These are phyloP conservation scores for Zygnema circumcarinatum DNA, from an alignment of 139 green algal genomes.

Conservation along the genomic window DNA sequence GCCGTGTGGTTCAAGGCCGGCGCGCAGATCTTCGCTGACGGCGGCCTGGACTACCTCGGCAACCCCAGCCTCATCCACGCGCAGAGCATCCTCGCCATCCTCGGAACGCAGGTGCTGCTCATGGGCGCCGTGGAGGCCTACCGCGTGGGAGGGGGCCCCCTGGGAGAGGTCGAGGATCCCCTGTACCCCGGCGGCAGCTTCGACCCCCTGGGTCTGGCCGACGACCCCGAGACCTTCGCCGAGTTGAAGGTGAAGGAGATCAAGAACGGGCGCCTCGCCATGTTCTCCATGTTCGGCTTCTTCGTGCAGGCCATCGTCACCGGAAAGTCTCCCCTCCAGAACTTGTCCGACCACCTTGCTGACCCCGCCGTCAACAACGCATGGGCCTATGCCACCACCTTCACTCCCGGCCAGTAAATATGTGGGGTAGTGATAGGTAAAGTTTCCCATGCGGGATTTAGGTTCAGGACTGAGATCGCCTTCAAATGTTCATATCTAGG, in stretches of 20 bases:
- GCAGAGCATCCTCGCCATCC: conserved; percentile 91
- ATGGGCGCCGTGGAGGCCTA: conserved; percentile 86
- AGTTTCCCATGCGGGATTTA: no score
- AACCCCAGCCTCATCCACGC: conserved; percentile 93
- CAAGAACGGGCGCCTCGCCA: conserved; percentile 74
- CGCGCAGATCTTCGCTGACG: conserved; percentile 80
- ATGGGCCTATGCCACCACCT: conserved; percentile 58
- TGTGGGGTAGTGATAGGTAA: no score
- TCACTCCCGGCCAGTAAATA: conserved; percentile 46
- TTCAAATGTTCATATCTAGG: no score
- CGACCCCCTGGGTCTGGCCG: conserved; percentile 71
- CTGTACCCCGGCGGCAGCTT: conserved; percentile 63
- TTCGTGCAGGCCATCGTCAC: conserved; percentile 84
- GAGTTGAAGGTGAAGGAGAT: conserved; percentile 89
- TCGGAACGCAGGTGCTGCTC: conserved; percentile 82
- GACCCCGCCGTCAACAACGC: conserved; percentile 87
- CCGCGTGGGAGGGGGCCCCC: conserved; percentile 88
- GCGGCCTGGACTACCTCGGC: conserved; percentile 77
- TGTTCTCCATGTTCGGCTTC: conserved; percentile 76
- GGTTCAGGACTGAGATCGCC: no score
- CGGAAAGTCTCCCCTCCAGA: conserved; percentile 83
- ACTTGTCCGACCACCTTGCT: conserved; percentile 89
- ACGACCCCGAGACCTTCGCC: conserved; percentile 81
- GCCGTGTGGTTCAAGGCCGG: conserved; percentile 88
- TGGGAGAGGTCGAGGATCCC: conserved; percentile 74